Evolutionary conservation across 768 basidiomycete species (phyloP).

Genomic region (Lactifluus pinguis): DNA sequence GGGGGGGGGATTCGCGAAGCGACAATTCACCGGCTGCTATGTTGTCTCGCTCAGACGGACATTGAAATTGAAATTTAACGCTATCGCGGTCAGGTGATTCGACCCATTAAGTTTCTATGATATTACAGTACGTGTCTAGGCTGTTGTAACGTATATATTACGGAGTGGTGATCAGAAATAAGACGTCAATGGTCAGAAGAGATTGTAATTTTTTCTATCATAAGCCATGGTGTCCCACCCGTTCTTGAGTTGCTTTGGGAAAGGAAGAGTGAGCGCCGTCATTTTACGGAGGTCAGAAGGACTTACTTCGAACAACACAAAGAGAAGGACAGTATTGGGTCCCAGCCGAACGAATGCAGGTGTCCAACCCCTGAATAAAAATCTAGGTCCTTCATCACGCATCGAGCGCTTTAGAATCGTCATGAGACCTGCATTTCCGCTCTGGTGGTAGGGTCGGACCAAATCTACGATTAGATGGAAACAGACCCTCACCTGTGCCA

Average conservation of each 20-base stretch:
- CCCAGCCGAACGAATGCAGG: conserved; percentile 79
- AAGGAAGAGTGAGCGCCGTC: not conserved
- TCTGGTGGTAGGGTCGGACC: conserved; percentile 29
- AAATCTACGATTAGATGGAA: not conserved
- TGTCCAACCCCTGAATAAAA: conserved; percentile 85
- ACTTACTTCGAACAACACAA: conserved; percentile 74
- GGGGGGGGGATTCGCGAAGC: too few relatives aligned
- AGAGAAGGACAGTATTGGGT: conserved; percentile 77
- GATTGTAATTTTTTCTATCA: not conserved
- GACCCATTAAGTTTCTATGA: not conserved
- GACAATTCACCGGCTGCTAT: too few relatives aligned
- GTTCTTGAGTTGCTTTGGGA: conserved; percentile 58
- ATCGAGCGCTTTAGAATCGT: conserved; percentile 52
- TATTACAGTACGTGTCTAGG: not conserved
- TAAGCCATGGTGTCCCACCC: conserved; percentile 35
- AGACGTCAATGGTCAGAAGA: not conserved
- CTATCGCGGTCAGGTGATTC: conserved; percentile 11
- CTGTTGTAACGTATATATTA: not conserved
- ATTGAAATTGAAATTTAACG: not conserved
- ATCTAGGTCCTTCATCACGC: conserved; percentile 62
- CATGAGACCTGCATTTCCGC: conserved; percentile 38
- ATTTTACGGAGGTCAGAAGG: not conserved
- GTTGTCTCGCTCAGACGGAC: too few relatives aligned
- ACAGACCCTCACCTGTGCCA: conserved; percentile 52
- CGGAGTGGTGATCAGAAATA: not conserved